Percentiles rank a stretch among this genome's conserved stretches.
Evolutionary conservation across 108 stramenopile genomes (phyloP).

Genomic region (Cyclotella sp.): DNA sequence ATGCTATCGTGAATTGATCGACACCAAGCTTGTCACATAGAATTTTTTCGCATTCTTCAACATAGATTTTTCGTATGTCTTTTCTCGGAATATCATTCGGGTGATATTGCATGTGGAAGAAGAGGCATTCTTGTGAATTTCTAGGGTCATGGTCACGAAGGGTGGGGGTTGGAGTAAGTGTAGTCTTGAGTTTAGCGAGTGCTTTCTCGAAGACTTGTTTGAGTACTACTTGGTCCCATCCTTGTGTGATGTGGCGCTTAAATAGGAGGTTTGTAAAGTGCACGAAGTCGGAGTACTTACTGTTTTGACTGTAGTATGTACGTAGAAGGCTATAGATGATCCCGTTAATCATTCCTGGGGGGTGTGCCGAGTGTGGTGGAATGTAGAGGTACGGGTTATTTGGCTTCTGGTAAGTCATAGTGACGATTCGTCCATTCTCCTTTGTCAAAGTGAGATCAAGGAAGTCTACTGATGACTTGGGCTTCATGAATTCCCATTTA

Average conservation of each 20-base stretch:
- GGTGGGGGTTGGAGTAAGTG: background rate
- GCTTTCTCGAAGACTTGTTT: background rate
- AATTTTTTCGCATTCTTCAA: background rate
- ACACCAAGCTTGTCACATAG: background rate
- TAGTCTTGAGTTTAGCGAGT: background rate
- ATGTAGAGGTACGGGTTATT: constrained; percentile 32
- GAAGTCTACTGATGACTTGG: background rate
- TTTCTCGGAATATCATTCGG: background rate
- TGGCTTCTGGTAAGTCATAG: constrained; percentile 13
- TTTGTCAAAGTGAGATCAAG: constrained; percentile 1
- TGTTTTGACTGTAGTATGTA: constrained; percentile 18
- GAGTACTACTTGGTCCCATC: background rate
- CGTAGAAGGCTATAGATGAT: constrained; percentile 16
- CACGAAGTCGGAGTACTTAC: background rate
- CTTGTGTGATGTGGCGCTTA: background rate
- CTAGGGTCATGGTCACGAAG: background rate
- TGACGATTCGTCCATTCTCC: background rate
- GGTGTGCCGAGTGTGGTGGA: constrained; percentile 18
- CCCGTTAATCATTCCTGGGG: constrained; percentile 19
- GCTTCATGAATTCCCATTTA: background rate
- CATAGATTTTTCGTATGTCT: background rate
- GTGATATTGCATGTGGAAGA: background rate
- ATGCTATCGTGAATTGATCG: background rate
- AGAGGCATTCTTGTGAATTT: background rate
- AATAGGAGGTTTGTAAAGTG: background rate